Percentiles rank a stretch among this genome's conserved stretches.
Evolutionary conservation across 805 yeast genomes (phyloP).

Genomic region (Ogataea dorogensis): DNA sequence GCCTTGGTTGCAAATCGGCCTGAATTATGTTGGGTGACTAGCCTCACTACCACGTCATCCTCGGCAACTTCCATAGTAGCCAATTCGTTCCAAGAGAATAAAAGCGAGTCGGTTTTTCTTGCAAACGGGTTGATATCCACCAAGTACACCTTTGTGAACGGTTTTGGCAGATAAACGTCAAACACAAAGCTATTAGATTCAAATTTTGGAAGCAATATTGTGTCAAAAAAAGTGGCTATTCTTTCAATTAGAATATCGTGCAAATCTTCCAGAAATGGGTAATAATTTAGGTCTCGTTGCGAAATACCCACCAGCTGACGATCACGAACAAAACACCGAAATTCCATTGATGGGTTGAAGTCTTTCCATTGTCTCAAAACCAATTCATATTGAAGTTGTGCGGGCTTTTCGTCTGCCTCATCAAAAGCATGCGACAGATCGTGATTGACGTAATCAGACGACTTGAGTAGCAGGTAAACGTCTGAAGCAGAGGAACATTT

Average conservation of each 20-base stretch:
- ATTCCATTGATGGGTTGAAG: conserved; percentile 87
- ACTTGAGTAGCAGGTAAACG: conserved; percentile 73
- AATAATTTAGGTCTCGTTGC: conserved; percentile 85
- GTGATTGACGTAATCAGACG: conserved; percentile 85
- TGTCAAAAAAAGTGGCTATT: conserved; percentile 56
- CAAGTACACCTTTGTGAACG: conserved; percentile 61
- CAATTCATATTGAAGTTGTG: conserved; percentile 47
- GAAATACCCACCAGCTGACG: conserved; percentile 66
- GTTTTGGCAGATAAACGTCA: conserved; percentile 82
- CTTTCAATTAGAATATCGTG: conserved; percentile 44
- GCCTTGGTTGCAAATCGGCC: conserved; percentile 79
- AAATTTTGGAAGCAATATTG: conserved; percentile 45
- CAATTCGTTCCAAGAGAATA: conserved; percentile 86
- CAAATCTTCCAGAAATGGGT: conserved; percentile 61
- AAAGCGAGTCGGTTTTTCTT: conserved; percentile 70
- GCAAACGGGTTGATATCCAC: conserved; percentile 88
- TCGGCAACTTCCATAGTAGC: conserved; percentile 33
- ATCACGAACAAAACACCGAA: conserved; percentile 76
- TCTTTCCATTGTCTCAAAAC: conserved; percentile 81
- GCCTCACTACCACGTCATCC: conserved; percentile 52
- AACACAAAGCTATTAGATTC: conserved; percentile 60
- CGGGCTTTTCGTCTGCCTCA: conserved; percentile 34
- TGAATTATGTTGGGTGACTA: conserved; percentile 66
- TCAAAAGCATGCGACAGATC: conserved; percentile 76
- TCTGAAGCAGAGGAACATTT: conserved; percentile 72